Percentiles rank a stretch among this genome's conserved stretches.
phyloP scores from a whole-genome alignment of 768 basidiomycete species.

The Paxillus ammoniavirescens region DNA sequence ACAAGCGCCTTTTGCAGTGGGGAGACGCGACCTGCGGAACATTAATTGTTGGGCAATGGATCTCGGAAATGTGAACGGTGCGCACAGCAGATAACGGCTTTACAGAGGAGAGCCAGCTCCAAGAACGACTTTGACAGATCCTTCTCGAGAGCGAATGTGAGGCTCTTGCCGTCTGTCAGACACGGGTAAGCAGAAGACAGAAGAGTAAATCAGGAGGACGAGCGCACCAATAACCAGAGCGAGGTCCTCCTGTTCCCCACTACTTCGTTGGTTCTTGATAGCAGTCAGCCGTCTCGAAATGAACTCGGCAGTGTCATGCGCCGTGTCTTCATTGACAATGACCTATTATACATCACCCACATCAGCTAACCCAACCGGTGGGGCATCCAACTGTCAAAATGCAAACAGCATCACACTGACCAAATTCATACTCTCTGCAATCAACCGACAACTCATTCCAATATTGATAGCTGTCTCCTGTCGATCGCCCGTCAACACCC shows the following conservation, averaged over 20 bases:
- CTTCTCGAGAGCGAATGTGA: slow-evolving; percentile 91
- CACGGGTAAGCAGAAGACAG: neutral
- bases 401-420: slow-evolving; percentile 36
- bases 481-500: slow-evolving; percentile 97
- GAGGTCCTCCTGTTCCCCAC: slow-evolving; percentile 92
- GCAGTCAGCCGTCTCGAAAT: slow-evolving; percentile 85
- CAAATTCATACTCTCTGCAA: slow-evolving; percentile 98
- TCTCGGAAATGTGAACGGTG: slow-evolving; percentile 1
- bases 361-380: neutral
- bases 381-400: no score
- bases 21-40: slow-evolving; percentile 80
- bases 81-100: slow-evolving; percentile 96
- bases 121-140: slow-evolving; percentile 86
- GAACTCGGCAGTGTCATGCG: slow-evolving; percentile 80
- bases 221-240: slow-evolving; percentile 87
- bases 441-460: slow-evolving; percentile 94
- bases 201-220: neutral
- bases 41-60: no score
- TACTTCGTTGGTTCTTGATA: slow-evolving; percentile 88
- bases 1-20: slow-evolving; percentile 97
- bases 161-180: slow-evolving; percentile 84
- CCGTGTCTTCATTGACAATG: slow-evolving; percentile 88
- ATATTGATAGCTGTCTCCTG: slow-evolving; percentile 99
- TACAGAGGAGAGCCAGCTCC: slow-evolving; percentile 96
- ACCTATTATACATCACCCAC: slow-evolving; percentile 48